Percentiles rank a stretch among this genome's conserved stretches.
These are phyloP conservation scores for Pseudozyma thailandica DNA, from an alignment of 1,284 basidiomycete species.

Conservation along the genomic window DNA sequence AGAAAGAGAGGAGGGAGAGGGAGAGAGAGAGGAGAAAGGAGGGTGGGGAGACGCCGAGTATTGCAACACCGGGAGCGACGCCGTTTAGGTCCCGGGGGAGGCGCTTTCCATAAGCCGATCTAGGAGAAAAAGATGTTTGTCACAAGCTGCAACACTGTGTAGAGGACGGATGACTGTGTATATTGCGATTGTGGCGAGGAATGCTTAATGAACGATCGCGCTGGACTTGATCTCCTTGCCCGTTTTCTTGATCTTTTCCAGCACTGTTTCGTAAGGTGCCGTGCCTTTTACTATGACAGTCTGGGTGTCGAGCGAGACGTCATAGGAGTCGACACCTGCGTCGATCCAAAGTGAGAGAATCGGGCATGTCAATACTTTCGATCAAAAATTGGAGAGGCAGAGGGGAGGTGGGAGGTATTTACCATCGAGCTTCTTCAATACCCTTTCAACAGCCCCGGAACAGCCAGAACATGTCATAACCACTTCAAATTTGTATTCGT, in stretches of 20 bases:
- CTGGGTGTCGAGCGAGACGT: constrained; percentile 77
- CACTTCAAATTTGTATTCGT: constrained; percentile 74
- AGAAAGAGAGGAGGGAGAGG: constrained; percentile 17
- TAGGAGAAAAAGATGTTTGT: too few species aligned
- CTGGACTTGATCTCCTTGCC: constrained; percentile 77
- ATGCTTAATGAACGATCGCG: constrained; percentile 37
- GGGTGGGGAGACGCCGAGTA: constrained; percentile 22
- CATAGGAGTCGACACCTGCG: constrained; percentile 57
- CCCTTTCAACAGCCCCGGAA: constrained; percentile 80
- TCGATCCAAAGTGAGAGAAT: not conserved
- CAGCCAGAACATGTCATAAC: constrained; percentile 86
- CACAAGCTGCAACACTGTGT: too few species aligned
- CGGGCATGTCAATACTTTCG: not conserved
- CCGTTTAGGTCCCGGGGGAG: constrained; percentile 22
- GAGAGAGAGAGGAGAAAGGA: constrained; percentile 13
- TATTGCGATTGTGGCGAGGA: not conserved
- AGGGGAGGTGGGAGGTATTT: constrained; percentile 39
- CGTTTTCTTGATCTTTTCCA: constrained; percentile 84
- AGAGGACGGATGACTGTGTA: not conserved
- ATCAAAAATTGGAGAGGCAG: not conserved
- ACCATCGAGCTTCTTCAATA: constrained; percentile 78
- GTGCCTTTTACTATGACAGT: constrained; percentile 77
- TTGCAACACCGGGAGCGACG: constrained; percentile 41
- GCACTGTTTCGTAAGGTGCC: constrained; percentile 76
- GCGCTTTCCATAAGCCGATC: constrained; percentile 7